Conservation (phyloP, 495 filamentous ascomycete species). For the Friedmanniomyces simplex region DNA sequence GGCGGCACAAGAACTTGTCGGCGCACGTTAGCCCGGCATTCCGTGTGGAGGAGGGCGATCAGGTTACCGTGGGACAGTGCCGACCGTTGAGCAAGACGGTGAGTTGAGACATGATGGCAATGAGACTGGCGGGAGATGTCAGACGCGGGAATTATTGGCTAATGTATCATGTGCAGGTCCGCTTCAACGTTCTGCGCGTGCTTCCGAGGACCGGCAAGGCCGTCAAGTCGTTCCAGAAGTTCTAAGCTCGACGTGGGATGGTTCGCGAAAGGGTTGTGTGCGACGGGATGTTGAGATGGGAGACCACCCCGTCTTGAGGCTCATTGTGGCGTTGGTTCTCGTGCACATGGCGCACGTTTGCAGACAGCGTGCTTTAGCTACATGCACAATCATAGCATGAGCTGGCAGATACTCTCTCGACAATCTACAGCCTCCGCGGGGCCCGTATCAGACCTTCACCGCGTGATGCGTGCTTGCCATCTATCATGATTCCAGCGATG, state of each 20-base stretch:
- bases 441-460: no score
- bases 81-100: constrained; percentile 97
- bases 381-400: no score
- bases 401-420: no score
- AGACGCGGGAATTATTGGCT: not conserved
- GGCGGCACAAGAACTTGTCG: constrained; percentile 98
- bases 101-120: no score
- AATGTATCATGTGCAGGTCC: constrained; percentile 51
- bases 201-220: constrained; percentile 91
- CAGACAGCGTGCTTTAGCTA: no score
- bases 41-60: constrained; percentile 99
- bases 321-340: no score
- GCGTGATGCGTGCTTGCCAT: no score
- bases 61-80: constrained; percentile 98
- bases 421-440: no score
- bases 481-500: no score
- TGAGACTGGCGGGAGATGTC: not conserved
- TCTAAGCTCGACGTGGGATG: constrained; percentile 46
- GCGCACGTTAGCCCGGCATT: constrained; percentile 98
- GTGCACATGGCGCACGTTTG: no score
- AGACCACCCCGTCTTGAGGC: no score
- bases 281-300: no score
- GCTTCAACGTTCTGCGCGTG: constrained; percentile 98
- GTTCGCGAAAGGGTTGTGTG: not conserved
- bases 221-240: constrained; percentile 96